These are phyloP conservation scores for Tricholoma saponaceum DNA, from an alignment of 768 basidiomycete species.

Conservation along the genomic window DNA sequence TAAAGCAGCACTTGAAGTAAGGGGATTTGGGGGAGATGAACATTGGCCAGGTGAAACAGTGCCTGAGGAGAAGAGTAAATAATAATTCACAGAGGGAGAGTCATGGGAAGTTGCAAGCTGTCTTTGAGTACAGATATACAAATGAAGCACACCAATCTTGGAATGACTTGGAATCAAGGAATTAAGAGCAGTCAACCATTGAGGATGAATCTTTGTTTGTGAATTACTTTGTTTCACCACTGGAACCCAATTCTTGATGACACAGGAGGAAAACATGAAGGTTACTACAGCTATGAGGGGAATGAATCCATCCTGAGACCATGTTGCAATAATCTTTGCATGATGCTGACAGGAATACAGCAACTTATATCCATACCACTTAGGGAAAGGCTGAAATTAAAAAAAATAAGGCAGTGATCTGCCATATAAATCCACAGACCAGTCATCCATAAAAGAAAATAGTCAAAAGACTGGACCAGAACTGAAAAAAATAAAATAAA, in stretches of 20 bases:
- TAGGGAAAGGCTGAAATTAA: conserved; percentile 5
- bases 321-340: background rate
- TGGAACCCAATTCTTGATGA: background rate
- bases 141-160: background rate
- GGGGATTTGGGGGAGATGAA: background rate
- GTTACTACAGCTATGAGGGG: conserved; percentile 11
- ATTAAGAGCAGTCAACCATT: no score
- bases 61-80: no score
- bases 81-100: no score
- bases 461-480: no score
- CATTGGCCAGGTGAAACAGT: no score
- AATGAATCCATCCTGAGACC: conserved; percentile 9
- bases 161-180: background rate
- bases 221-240: background rate
- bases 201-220: no score
- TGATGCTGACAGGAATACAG: background rate
- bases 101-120: no score
- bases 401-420: conserved; percentile 1
- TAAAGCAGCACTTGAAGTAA: background rate
- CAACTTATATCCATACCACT: conserved; percentile 1
- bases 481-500: no score
- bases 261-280: conserved; percentile 2
- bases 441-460: no score
- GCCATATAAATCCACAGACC: no score
- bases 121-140: background rate